Evolutionary conservation across 139 green algal genomes (phyloP).

Genomic region (Chlorella sp.): DNA sequence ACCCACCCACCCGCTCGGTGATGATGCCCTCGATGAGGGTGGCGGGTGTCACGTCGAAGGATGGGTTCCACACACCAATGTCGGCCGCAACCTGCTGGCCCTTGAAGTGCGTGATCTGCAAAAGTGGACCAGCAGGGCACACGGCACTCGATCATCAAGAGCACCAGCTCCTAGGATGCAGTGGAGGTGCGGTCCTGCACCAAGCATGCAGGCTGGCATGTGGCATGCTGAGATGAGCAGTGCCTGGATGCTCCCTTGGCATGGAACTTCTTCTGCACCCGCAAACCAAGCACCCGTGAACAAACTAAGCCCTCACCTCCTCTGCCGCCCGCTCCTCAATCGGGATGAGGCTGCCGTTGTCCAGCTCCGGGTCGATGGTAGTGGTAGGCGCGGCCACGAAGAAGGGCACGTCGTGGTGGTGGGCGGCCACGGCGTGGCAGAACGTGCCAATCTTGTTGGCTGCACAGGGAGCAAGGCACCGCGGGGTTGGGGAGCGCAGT

Average conservation of each 20-base stretch:
- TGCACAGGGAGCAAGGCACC: background rate
- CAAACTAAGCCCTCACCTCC: slow-evolving; percentile 54
- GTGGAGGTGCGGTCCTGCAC: too few relatives aligned
- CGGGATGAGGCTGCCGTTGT: slow-evolving; percentile 80
- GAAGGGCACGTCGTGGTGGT: slow-evolving; percentile 87
- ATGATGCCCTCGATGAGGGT: slow-evolving; percentile 94
- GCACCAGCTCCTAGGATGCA: too few relatives aligned
- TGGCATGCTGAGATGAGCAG: too few relatives aligned
- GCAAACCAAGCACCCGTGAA: too few relatives aligned
- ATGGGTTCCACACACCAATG: slow-evolving; percentile 94
- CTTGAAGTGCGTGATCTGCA: slow-evolving; percentile 80
- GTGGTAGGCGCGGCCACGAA: slow-evolving; percentile 95
- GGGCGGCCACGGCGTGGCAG: slow-evolving; percentile 73
- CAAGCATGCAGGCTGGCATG: too few relatives aligned
- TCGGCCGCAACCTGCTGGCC: slow-evolving; percentile 75
- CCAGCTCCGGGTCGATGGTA: slow-evolving; percentile 82
- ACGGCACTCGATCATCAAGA: too few relatives aligned
- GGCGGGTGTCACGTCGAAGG: slow-evolving; percentile 94
- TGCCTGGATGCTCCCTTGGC: too few relatives aligned
- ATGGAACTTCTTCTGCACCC: too few relatives aligned
- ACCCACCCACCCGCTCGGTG: slow-evolving; percentile 77
- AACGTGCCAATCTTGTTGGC: slow-evolving; percentile 97
- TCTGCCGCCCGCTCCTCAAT: slow-evolving; percentile 88
- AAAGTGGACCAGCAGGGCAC: background rate
- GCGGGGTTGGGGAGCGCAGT: background rate